Conservation (phyloP, 306 rosid genomes). For the Fragaria iinumae region DNA sequence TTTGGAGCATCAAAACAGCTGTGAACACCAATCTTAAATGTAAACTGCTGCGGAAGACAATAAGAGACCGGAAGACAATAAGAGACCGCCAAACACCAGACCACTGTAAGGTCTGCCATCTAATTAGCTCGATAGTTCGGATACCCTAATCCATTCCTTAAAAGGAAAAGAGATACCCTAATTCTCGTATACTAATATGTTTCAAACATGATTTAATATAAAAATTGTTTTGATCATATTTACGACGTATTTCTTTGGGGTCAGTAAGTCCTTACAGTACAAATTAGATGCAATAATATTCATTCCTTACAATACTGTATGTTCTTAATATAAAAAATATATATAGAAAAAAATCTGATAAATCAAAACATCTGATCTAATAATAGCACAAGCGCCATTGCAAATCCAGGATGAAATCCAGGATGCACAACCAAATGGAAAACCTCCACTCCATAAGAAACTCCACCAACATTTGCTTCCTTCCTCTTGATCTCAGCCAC, state of each 20-base stretch:
- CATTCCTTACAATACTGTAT: background rate
- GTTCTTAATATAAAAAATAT: background rate
- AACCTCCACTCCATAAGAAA: constrained; percentile 69
- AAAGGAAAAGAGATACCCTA: too few relatives aligned
- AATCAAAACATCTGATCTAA: constrained; percentile 71
- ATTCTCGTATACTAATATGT: too few relatives aligned
- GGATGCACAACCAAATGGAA: constrained; percentile 68
- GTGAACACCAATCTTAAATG: too few relatives aligned
- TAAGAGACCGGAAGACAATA: too few relatives aligned
- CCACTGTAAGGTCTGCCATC: too few relatives aligned
- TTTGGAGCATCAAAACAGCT: too few relatives aligned
- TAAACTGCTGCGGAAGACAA: too few relatives aligned
- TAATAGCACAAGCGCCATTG: constrained; percentile 73
- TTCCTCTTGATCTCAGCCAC: constrained; percentile 78
- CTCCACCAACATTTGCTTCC: constrained; percentile 46
- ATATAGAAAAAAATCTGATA: background rate
- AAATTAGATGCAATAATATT: background rate
- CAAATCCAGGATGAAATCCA: constrained; percentile 58
- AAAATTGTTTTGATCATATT: background rate
- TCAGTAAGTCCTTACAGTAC: background rate
- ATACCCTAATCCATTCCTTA: too few relatives aligned
- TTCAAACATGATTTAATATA: background rate
- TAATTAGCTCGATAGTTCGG: too few relatives aligned
- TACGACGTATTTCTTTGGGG: background rate
- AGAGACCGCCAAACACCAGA: too few relatives aligned